These are phyloP conservation scores for Meyerozyma athensensis DNA, from an alignment of 1,139 yeast species.

Conservation along the genomic window DNA sequence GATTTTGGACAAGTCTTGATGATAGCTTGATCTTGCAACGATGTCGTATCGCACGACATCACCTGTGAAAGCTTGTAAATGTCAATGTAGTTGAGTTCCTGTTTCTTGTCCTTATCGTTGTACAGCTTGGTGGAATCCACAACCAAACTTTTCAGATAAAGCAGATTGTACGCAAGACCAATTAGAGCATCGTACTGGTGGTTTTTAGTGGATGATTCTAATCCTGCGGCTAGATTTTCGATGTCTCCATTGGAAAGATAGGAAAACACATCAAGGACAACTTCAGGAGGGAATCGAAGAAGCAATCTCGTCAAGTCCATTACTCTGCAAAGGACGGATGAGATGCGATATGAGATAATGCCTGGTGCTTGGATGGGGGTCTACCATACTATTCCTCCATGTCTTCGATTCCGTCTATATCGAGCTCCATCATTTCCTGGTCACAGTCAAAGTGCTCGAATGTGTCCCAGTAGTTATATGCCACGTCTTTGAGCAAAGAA, in stretches of 20 bases:
- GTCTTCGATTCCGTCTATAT: conserved; percentile 4
- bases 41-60: not conserved
- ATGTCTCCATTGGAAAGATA: not conserved
- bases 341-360: not conserved
- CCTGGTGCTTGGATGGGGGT: not conserved
- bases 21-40: not conserved
- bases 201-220: not conserved
- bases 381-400: not conserved
- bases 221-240: not conserved
- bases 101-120: not conserved
- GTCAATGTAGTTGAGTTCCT: not conserved
- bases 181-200: not conserved
- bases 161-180: not conserved
- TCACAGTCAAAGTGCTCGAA: conserved; percentile 19
- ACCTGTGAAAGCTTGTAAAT: not conserved
- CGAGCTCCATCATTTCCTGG: conserved; percentile 23
- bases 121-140: not conserved
- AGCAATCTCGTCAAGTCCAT: not conserved
- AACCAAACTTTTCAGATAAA: not conserved
- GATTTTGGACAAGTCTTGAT: not conserved
- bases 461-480: conserved; percentile 9
- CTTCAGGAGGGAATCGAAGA: not conserved
- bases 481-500: conserved; percentile 14
- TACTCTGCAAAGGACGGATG: not conserved
- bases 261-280: not conserved